Base-by-base conservation (phyloP, 2,329 filamentous ascomycete genomes). In the Leptographium wingfieldii region DNA sequence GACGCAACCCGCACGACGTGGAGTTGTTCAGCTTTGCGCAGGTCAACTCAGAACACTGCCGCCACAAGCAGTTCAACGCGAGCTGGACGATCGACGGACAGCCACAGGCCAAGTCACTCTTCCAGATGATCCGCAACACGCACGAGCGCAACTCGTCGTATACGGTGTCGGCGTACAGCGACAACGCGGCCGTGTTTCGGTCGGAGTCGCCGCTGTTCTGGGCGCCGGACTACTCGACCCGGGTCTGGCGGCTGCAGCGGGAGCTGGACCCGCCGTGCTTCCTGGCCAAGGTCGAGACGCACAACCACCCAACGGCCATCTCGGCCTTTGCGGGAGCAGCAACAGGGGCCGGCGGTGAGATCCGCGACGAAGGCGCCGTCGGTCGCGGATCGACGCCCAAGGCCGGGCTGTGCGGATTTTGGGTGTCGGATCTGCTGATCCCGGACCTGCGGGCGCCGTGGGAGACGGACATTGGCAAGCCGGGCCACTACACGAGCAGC, bases 1-100 rank as follows among this genome's bases (percentile, higher is more conserved):
- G 83, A 63, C 77, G 85, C 46, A 76, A 81, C 56, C 90, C 90
- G 1, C 86, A 91, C 62, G 94, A 97, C 71, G 89, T 97, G 53
- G 94, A 99, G 75, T 80, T 97, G 27, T 97, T 97, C 79, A 97
- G 97, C 94, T 99, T 97, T 72, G 92, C 92, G 19, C 94, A 99
- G 74, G 92, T 99, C 71, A 97, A 97, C 77, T 97, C 92, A 3
- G 94, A 99, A 78, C 92, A 97, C 73, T 96, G 80, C 66, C 77
- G 79, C 29, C 80, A 82, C 71, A 95, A 96, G 77, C 88, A 95
- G 67, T 99, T 99, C 81, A 99, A 99, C 73, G 92, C 94, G 33
- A 86, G 85, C 61, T 99, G 94, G 90, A 94, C 86, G 19, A 95
- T 99, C 67, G 92, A 99, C 71, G 92, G 92, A 58, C 79, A 87